These are phyloP conservation scores for Spergularia marina DNA, from an alignment of 148 eudicot species.

Conservation along the genomic window DNA sequence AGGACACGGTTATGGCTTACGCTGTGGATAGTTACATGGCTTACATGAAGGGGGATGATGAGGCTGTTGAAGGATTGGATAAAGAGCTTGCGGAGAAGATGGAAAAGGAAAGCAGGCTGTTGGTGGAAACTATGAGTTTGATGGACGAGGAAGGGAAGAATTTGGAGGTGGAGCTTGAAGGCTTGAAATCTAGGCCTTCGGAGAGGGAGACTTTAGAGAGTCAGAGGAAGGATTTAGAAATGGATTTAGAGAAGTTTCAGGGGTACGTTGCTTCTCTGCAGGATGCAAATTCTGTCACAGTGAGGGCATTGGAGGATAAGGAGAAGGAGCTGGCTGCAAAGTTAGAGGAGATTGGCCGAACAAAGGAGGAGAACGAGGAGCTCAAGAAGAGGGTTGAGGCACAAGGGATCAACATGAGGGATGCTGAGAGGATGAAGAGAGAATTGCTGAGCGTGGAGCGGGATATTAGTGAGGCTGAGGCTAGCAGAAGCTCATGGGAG, in stretches of 20 bases:
- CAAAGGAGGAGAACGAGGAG: constrained; percentile 74
- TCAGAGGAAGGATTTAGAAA: constrained; percentile 48
- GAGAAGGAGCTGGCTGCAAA: constrained; percentile 62
- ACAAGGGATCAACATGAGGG: constrained; percentile 77
- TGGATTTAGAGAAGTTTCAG: constrained; percentile 61
- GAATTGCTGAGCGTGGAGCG: constrained; percentile 77
- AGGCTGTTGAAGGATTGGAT: constrained; percentile 48
- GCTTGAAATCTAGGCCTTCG: constrained; percentile 51
- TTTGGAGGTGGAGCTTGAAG: constrained; percentile 49
- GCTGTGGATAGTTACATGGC: constrained; percentile 48
- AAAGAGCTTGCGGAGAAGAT: constrained; percentile 42
- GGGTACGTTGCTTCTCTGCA: constrained; percentile 40
- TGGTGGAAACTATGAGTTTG: constrained; percentile 33
- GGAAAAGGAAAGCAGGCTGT: constrained; percentile 34
- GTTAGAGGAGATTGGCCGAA: constrained; percentile 46
- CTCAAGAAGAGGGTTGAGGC: constrained; percentile 66
- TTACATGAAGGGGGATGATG: constrained; percentile 74
- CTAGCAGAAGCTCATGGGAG: constrained; percentile 67
- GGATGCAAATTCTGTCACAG: constrained; percentile 37
- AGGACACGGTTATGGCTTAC: constrained; percentile 40
- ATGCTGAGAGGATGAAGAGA: constrained; percentile 94
- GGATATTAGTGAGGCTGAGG: constrained; percentile 74
- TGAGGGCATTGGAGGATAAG: constrained; percentile 68
- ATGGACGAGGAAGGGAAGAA: constrained; percentile 38
- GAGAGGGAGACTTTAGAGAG: constrained; percentile 55